Conservation (phyloP, 768 basidiomycete species). For the Kwoniella sp. region DNA sequence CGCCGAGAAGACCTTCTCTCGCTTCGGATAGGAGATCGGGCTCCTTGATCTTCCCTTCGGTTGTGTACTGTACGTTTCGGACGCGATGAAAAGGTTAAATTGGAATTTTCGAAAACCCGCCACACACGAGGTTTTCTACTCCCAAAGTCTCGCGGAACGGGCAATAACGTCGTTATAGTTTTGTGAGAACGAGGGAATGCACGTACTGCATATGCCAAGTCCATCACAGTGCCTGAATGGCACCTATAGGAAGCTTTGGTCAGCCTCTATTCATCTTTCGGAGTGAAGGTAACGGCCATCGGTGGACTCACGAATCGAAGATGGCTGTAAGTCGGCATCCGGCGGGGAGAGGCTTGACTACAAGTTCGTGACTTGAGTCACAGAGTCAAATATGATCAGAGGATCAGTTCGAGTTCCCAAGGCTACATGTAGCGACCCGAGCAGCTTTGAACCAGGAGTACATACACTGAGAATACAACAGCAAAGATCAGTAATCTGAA, state of each 20-base stretch:
- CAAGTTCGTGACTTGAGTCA: constrained; percentile 62
- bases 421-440: too few relatives aligned
- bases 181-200: too few relatives aligned
- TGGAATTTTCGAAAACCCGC: too few relatives aligned
- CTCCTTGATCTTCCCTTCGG: constrained; percentile 92
- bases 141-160: too few relatives aligned
- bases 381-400: neutral
- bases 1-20: constrained; percentile 76
- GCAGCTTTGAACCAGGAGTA: neutral
- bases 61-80: constrained; percentile 65
- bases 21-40: constrained; percentile 84
- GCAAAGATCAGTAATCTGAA: neutral
- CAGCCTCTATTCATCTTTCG: too few relatives aligned
- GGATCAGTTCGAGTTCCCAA: too few relatives aligned
- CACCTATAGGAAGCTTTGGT: too few relatives aligned
- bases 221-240: constrained; percentile 63
- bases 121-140: too few relatives aligned
- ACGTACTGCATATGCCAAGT: constrained; percentile 56
- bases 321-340: constrained; percentile 81
- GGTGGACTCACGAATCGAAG: constrained; percentile 56
- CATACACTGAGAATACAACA: neutral
- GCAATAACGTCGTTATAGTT: too few relatives aligned
- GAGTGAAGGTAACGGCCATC: too few relatives aligned
- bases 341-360: constrained; percentile 74
- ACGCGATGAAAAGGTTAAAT: too few relatives aligned